These are phyloP conservation scores for Zelonia costaricensis DNA, from an alignment of 208 protist genomes.

Conservation along the genomic window DNA sequence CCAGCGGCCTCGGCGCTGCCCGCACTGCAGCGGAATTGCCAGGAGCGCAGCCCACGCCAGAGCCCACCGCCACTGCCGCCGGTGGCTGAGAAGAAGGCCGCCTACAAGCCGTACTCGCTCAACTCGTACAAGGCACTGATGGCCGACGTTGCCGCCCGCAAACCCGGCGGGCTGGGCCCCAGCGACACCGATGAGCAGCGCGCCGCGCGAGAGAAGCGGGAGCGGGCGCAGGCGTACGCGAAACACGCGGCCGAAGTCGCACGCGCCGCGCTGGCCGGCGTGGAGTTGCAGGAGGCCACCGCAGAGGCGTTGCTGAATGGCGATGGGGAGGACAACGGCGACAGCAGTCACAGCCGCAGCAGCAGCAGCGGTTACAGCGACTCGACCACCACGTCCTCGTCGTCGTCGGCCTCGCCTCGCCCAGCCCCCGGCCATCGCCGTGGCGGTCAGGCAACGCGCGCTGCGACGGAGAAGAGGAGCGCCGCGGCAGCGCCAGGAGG, in stretches of 20 bases:
- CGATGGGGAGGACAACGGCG: background rate
- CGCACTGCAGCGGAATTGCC: too few species aligned
- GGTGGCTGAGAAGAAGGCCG: conserved; percentile 11
- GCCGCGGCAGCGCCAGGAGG: too few species aligned
- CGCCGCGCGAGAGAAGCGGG: conserved; percentile 41
- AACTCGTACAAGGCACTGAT: conserved; percentile 77
- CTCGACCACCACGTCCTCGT: background rate
- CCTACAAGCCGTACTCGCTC: conserved; percentile 69
- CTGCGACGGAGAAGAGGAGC: too few species aligned
- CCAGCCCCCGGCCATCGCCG: too few species aligned
- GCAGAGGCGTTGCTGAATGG: background rate
- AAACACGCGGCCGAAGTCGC: conserved; percentile 33
- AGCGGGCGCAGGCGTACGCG: conserved; percentile 62
- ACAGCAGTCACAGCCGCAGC: too few species aligned
- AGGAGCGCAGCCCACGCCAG: background rate
- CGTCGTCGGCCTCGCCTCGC: conserved; percentile 1
- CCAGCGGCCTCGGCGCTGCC: too few species aligned
- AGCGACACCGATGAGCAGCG: conserved; percentile 84
- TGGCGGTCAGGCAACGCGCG: too few species aligned
- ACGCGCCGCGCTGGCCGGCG: conserved; percentile 17
- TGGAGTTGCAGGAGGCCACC: background rate
- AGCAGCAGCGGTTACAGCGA: too few species aligned
- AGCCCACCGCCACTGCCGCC: background rate
- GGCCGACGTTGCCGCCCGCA: conserved; percentile 37
- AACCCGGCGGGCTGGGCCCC: conserved; percentile 62